Evolutionary conservation across 257 asterid species (phyloP), one percentile per base, ranked within the genome.

Genomic region (Thymus mandschuricus): DNA sequence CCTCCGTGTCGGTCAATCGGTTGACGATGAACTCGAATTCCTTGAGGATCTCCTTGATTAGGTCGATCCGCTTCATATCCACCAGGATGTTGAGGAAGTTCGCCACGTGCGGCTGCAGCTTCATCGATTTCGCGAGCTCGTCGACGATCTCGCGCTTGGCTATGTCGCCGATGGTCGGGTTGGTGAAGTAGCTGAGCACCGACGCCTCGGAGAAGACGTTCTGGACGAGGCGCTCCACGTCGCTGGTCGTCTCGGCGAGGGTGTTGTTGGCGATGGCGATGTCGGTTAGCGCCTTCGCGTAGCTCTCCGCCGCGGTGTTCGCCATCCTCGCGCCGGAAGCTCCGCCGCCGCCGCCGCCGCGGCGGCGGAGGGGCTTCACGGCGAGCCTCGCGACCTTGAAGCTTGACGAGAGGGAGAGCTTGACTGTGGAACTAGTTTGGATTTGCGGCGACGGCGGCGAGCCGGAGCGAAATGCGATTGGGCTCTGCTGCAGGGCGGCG

Each of bases 11-110:
- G 33, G 96, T 87, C 48, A 82, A 0, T 1, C 31, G 30, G 67
- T 93, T 91, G 70, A 84, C 85, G 31, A 76, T 76, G 21, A 54
- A 7, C 65, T 93, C 98, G 76, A 85, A 93, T 38, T 87, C 98
- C 80, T 85, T 83, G 13, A 70, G 79, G 52, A 92, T 92, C 0
- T 90, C 97, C 73, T 62, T 76, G 1, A 89, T 70, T 59, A 84
- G 31, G 38, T 86, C 96, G 12, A 86, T 68, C 12, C 97, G 60
- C 72, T 85, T 89, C 91, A 82, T 86, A 67, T 93, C 98, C 31
- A 93, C 75, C 51, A 93, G 49, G 8, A 93, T 75, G 86, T 85
- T 90, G 6, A 93, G 73, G 75, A 92, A 92, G 28, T 90, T 90
- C 15, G 79, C 84, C 28, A 87, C 90, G 87, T 88, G 92, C 40